These are phyloP conservation scores for Xeromyces bisporus DNA, from an alignment of 495 filamentous ascomycete genomes.

Conservation along the genomic window DNA sequence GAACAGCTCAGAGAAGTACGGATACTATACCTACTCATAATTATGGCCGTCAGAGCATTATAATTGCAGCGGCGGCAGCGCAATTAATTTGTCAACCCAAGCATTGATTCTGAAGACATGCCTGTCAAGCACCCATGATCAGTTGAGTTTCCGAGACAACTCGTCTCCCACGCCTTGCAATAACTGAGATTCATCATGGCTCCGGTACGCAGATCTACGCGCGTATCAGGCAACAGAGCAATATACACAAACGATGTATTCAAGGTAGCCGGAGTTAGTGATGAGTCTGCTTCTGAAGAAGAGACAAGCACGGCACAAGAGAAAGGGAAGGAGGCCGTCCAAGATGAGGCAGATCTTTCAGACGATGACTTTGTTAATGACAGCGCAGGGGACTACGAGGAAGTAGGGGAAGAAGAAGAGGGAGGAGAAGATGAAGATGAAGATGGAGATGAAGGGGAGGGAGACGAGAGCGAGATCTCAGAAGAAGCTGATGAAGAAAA, in stretches of 20 bases:
- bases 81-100: too few species aligned
- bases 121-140: too few species aligned
- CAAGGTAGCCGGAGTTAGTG: constrained; percentile 15
- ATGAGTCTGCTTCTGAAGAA: constrained; percentile 12
- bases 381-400: constrained; percentile 4
- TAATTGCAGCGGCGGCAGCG: too few species aligned
- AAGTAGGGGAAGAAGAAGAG: constrained; percentile 2
- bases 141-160: too few species aligned
- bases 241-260: constrained; percentile 24
- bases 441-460: constrained; percentile 3
- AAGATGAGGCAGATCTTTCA: constrained; percentile 10
- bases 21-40: too few species aligned
- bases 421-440: constrained; percentile 7
- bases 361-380: constrained; percentile 16
- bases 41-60: too few species aligned
- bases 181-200: constrained; percentile 9
- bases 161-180: too few species aligned
- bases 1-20: too few species aligned
- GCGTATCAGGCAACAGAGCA: constrained; percentile 14
- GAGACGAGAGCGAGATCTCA: too few species aligned
- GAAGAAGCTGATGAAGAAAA: constrained; percentile 4
- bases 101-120: too few species aligned
- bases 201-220: constrained; percentile 21
- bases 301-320: not conserved
- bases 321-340: constrained; percentile 8